Base-by-base conservation (phyloP, 1,284 basidiomycete genomes). In the Marasmius fiardii region DNA sequence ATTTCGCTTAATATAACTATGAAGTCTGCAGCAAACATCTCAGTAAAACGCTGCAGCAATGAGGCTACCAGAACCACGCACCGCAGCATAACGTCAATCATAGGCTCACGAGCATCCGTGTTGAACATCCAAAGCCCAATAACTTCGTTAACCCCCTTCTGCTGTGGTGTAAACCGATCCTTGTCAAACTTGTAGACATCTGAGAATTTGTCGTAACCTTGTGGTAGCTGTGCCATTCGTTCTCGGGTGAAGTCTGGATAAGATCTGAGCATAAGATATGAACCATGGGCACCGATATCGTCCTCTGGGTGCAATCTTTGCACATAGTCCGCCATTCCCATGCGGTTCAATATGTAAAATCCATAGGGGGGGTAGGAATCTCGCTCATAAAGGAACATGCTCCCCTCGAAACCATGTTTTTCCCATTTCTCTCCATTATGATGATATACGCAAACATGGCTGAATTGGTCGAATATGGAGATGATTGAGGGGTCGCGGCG, bases 301-400 rank as follows among this genome's bases (percentile, higher is more conserved):
- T 93, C 90, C 70, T 93, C 90, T 16, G 90, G 86, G 61, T 86
- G 85, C 44, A 95, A 74, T 39, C 82, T 80, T 53, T 90, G 86
- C 53, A 85, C 81, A 65, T 91, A 92, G 68, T 94, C 93, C 51
- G 91, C 86, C 67, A 85, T 85, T n/a, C 90, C 91, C 66, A 89
- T 84, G 47, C 93, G 85, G 68, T 95, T 95, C 61, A 95, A 77
- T 57, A 95, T 86, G 69, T 91, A 94, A 67, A 93, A 86, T 10
- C 92, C 92, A 67, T 93, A 93, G 37, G 84, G 85, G 0, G 93
- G 92, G 68, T 89, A 88, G 24, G 80, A 74, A 54, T 82, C 75
- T 63, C 92, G 79, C 67, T 92, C 88, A 66, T 90, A 93, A 57
- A 95, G 75, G 72, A 95, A 95, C 82, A 95, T 90, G 65, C 85